These are phyloP conservation scores for Allomyces javanicus DNA, from an alignment of 192 early-diverging fungal species.

Conservation along the genomic window DNA sequence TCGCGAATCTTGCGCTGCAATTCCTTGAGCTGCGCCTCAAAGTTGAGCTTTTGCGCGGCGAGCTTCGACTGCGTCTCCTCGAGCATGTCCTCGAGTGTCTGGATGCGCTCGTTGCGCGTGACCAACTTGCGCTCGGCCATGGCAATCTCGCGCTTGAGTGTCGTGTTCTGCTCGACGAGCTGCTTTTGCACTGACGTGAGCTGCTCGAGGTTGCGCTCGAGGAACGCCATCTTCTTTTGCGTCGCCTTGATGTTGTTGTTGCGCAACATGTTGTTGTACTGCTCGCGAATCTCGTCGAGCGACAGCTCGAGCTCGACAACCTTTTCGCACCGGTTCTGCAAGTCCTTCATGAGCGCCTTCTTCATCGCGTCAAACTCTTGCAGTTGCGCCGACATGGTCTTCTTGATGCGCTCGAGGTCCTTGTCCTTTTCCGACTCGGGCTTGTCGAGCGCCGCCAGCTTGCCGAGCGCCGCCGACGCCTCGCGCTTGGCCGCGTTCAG, in stretches of 20 bases:
- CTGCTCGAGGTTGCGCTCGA: conserved; percentile 94
- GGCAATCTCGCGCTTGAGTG: conserved; percentile 82
- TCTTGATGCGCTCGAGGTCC: conserved; percentile 59
- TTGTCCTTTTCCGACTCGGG: conserved; percentile 42
- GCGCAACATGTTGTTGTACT: conserved; percentile 70
- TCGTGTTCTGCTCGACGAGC: conserved; percentile 89
- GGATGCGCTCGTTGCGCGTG: conserved; percentile 84
- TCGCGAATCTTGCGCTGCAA: conserved; percentile 24
- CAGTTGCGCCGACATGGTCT: conserved; percentile 60
- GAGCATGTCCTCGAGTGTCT: conserved; percentile 64
- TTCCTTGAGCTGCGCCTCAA: conserved; percentile 18
- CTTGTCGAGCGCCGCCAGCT: conserved; percentile 13
- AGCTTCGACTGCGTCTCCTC: conserved; percentile 70
- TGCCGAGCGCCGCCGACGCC: conserved; percentile 12
- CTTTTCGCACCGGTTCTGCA: conserved; percentile 94
- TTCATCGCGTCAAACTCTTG: conserved; percentile 95
- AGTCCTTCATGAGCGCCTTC: conserved; percentile 92
- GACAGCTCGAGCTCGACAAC: conserved; percentile 95
- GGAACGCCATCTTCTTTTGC: conserved; percentile 92
- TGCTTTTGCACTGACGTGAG: conserved; percentile 87
- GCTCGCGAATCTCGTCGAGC: conserved; percentile 86
- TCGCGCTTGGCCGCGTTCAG: conserved; percentile 16
- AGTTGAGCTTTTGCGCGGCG: conserved; percentile 51
- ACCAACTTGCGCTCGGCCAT: conserved; percentile 77
- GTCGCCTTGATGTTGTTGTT: conserved; percentile 67